These are phyloP conservation scores for Simmondsia chinensis DNA, from an alignment of 148 eudicot genomes.

Conservation along the genomic window DNA sequence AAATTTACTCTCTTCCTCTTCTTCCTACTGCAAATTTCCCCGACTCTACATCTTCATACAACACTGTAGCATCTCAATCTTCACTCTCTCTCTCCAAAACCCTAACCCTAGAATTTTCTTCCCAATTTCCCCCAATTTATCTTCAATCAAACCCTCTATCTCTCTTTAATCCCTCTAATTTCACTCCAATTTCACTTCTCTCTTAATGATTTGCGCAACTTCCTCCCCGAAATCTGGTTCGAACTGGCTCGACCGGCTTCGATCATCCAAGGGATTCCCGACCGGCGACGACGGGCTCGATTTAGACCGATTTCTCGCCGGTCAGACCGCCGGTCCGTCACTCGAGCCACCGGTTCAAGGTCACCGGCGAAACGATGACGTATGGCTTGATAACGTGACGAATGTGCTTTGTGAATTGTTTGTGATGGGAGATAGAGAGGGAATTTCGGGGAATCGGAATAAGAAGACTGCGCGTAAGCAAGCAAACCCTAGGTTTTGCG, in stretches of 20 bases:
- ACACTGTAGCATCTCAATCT: too few relatives aligned
- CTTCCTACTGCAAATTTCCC: too few relatives aligned
- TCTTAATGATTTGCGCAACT: slow-evolving; percentile 32
- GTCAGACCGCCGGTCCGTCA: slow-evolving; percentile 2
- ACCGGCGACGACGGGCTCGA: slow-evolving; percentile 30
- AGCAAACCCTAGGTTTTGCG: slow-evolving; percentile 53
- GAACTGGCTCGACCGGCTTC: slow-evolving; percentile 79
- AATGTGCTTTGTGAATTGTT: slow-evolving; percentile 51
- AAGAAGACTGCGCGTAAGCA: slow-evolving; percentile 53
- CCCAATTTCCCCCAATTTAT: too few relatives aligned
- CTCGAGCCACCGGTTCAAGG: slow-evolving; percentile 15
- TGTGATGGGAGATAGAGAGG: slow-evolving; percentile 34
- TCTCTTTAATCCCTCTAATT: too few relatives aligned
- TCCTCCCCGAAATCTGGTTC: slow-evolving; percentile 32
- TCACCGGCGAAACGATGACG: slow-evolving; percentile 11
- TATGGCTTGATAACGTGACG: slow-evolving; percentile 10
- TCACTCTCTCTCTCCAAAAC: too few relatives aligned
- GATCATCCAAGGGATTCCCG: slow-evolving; percentile 65
- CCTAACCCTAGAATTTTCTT: too few relatives aligned
- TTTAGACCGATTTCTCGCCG: slow-evolving; percentile 45
- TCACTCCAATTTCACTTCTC: too few relatives aligned
- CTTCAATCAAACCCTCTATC: too few relatives aligned
- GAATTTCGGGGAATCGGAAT: slow-evolving; percentile 17
- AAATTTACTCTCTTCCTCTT: too few relatives aligned
- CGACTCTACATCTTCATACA: too few relatives aligned